Conservation (phyloP, 441 rosid genomes). For the Mallotus japonicus region DNA sequence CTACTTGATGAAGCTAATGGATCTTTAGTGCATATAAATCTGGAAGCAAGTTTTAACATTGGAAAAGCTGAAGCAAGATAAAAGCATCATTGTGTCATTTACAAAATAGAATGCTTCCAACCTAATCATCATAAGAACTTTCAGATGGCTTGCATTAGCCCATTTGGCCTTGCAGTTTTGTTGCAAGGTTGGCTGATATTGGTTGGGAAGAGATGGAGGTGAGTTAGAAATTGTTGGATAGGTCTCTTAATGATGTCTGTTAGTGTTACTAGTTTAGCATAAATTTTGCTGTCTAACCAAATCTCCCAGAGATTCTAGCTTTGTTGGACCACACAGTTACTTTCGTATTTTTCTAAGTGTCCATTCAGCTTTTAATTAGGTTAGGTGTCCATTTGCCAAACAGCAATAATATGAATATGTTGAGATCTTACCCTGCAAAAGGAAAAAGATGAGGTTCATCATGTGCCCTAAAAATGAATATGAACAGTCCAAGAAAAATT, state of each 20-base stretch:
- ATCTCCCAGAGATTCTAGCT: not conserved
- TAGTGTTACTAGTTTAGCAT: constrained; percentile 1
- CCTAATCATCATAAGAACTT: not conserved
- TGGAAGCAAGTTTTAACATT: not conserved
- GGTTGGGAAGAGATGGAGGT: not conserved
- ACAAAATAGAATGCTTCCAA: not conserved
- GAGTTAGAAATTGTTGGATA: not conserved
- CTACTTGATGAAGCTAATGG: not conserved
- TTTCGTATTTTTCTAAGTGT: not conserved
- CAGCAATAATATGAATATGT: not conserved
- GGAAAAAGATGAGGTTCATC: not conserved
- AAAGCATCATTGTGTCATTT: not conserved
- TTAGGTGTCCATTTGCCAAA: not conserved
- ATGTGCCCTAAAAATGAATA: not conserved
- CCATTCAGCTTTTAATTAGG: not conserved
- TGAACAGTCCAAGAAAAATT: not conserved
- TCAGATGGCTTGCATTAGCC: not conserved
- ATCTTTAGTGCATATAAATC: not conserved
- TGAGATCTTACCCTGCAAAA: not conserved
- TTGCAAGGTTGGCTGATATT: not conserved
- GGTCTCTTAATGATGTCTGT: not conserved
- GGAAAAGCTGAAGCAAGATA: not conserved
- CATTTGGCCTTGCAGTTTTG: not conserved
- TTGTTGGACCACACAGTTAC: not conserved
- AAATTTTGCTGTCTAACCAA: not conserved